These are phyloP conservation scores for Picochlorum sp. DNA, from an alignment of 139 green algal species.

Conservation along the genomic window DNA sequence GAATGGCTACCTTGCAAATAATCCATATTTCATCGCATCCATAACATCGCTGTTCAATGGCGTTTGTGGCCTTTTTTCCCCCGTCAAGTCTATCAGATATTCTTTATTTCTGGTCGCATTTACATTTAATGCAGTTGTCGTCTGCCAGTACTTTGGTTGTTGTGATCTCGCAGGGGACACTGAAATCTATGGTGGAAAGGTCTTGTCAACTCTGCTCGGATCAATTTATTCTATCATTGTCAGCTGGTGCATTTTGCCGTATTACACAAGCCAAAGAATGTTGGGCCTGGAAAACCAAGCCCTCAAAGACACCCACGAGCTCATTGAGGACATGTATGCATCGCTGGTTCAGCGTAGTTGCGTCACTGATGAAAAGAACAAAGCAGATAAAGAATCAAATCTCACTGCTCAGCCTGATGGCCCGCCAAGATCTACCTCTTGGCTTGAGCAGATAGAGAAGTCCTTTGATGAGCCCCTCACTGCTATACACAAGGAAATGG, in stretches of 20 bases:
- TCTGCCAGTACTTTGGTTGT: conserved; percentile 18
- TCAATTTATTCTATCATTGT: conserved; percentile 2
- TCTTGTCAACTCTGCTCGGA: conserved; percentile 7
- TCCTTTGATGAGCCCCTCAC: neutral
- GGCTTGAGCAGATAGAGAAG: neutral
- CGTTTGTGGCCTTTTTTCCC: conserved; percentile 2
- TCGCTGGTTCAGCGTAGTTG: too few relatives aligned
- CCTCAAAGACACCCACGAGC: neutral
- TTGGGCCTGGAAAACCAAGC: neutral
- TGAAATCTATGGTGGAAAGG: conserved; percentile 3
- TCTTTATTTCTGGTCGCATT: conserved; percentile 7
- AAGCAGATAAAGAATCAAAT: neutral
- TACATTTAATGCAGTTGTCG: conserved; percentile 7
- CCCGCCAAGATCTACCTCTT: too few relatives aligned
- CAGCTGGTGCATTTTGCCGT: conserved; percentile 5
- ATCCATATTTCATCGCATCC: neutral
- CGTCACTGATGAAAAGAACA: too few relatives aligned
- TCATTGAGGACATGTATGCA: too few relatives aligned
- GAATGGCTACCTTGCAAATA: conserved; percentile 7
- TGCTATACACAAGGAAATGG: neutral
- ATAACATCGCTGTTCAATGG: neutral
- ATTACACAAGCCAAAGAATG: conserved; percentile 3
- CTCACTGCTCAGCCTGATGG: too few relatives aligned
- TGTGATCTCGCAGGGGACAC: conserved; percentile 5
- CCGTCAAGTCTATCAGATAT: conserved; percentile 2